Evolutionary conservation across 148 eudicot genomes (phyloP).

Genomic region (Persicaria tinctoria): DNA sequence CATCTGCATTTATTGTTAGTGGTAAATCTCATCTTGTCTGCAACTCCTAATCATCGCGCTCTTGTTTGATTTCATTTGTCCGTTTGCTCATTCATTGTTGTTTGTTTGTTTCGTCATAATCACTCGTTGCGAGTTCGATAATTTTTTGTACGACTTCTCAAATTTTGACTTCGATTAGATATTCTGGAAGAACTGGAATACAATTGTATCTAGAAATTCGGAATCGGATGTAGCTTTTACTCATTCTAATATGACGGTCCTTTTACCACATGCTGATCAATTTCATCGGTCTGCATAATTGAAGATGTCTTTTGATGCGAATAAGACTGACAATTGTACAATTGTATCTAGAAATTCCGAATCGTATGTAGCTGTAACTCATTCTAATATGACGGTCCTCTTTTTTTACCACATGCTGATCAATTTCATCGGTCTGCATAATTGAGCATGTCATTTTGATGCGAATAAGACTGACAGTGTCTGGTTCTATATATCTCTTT

Average conservation of each 20-base stretch:
- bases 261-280: not conserved
- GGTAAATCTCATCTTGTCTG: not conserved
- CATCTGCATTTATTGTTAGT: not conserved
- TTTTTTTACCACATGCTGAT: not conserved
- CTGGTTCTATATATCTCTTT: not conserved
- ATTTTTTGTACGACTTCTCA: too few relatives aligned
- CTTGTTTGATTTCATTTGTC: not conserved
- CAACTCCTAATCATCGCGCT: not conserved
- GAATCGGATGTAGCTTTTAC: constrained; percentile 1
- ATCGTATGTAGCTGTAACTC: constrained; percentile 3
- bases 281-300: not conserved
- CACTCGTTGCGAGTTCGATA: not conserved
- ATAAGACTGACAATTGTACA: not conserved
- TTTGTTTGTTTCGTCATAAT: constrained; percentile 2
- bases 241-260: not conserved
- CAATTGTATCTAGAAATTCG: constrained; percentile 3
- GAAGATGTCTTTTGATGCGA: not conserved
- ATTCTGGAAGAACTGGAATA: not conserved
- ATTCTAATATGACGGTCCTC: not conserved
- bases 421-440: not conserved
- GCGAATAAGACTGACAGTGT: not conserved
- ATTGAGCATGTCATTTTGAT: not conserved
- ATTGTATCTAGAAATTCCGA: not conserved
- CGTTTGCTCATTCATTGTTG: not conserved
- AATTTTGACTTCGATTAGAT: not conserved